Percentiles rank a stretch among this genome's conserved stretches.
Conservation (phyloP, 176 grass and related monocot species). For the Areca catechu region DNA sequence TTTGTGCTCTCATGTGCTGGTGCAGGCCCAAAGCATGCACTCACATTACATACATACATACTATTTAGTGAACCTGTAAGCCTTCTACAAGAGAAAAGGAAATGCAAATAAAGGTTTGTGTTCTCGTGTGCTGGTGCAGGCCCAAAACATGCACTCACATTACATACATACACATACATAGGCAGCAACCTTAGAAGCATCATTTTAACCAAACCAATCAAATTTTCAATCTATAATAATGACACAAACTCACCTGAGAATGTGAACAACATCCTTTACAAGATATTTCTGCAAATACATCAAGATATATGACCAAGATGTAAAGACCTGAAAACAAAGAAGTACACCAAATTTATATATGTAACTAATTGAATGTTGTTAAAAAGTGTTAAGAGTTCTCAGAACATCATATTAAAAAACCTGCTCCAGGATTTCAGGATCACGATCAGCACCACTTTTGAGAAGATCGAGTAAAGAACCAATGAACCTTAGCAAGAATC, state of each 20-base stretch:
- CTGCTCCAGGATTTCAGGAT: constrained; percentile 90
- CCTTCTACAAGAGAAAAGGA: background rate
- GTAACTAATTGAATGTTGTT: background rate
- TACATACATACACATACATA: no score
- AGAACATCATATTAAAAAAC: constrained; percentile 24
- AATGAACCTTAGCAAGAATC: constrained; percentile 55
- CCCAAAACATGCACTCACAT: no score
- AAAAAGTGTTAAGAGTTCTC: constrained; percentile 12
- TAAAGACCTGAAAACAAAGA: constrained; percentile 69
- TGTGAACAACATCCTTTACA: constrained; percentile 61
- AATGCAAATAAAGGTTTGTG: no score
- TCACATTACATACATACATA: no score
- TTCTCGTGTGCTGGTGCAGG: no score
- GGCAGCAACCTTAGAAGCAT: no score
- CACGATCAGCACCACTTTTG: constrained; percentile 57
- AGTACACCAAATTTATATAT: background rate
- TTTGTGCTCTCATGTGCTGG: no score
- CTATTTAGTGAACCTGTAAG: constrained; percentile 16
- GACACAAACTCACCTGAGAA: constrained; percentile 58
- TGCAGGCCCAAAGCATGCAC: no score
- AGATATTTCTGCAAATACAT: constrained; percentile 99
- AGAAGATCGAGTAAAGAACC: constrained; percentile 56
- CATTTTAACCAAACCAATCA: no score
- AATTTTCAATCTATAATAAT: background rate
- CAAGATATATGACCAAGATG: constrained; percentile 92